Evolutionary conservation across 306 rosid species (phyloP), one percentile per base, ranked within the genome.

Genomic region (Prunus salicina): DNA sequence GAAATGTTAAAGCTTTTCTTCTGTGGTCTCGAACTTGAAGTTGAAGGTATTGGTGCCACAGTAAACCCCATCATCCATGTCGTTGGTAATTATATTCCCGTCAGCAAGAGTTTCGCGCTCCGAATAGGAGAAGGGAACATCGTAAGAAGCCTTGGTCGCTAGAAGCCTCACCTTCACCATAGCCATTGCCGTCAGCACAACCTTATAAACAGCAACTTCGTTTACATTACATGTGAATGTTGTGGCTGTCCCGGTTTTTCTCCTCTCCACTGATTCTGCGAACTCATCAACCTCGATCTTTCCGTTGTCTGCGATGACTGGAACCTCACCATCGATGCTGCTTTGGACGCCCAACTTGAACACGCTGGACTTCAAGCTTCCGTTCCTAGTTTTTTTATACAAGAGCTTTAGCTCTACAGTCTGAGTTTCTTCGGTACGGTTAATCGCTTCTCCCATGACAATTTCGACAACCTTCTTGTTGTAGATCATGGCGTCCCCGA

Each of bases 121-220:
- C 43, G 68, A 56, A 53, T 76, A 76, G 7, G 74, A 76, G 67
- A 66, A 76, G 6, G 80, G 79, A 10, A 66, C 72, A 51, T 76
- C 66, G 50, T 38, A 76, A 0, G 9, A 3, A 12, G 32, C 73
- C 73, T 24, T 8, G 13, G 67, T n/a, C 7, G 66, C 79, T 16
- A 30, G 1, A 2, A 76, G 41, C 20, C 27, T 76, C 27, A 66
- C 73, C 32, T n/a, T 52, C n/a, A 28, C 27, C 19, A 0, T 20
- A 24, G n/a, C 12, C 62, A 14, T 22, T 12, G 73, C 64, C 16
- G 67, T 56, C 61, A 74, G 28, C 14, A 22, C 66, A 38, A 41
- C 68, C 12, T 12, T 18, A 6, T 24, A 58, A 2, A 15, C 16
- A 46, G 45, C n/a, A 16, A 8, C 68, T 13, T 91, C 7, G 49